phyloP scores from a whole-genome alignment of 202 grass and related monocot species.

The Schoenoplectus tabernaemontani region DNA sequence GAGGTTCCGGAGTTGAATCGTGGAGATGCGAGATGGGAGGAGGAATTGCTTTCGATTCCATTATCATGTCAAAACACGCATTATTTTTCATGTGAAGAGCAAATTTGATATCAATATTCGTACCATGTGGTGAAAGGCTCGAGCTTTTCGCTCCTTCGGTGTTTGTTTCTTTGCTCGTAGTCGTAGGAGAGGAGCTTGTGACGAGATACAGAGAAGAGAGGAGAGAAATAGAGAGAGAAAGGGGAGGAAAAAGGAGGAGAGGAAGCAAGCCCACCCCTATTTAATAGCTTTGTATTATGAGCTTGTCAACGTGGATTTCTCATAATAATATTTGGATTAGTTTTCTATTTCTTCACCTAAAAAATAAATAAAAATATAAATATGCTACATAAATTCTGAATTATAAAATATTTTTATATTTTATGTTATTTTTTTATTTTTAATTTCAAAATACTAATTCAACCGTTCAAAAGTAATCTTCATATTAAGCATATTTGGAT shows the following conservation, averaged over 20 bases:
- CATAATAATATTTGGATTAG: slow-evolving; percentile 13
- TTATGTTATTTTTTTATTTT: too few relatives aligned
- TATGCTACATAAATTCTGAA: too few relatives aligned
- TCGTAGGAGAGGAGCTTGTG: slow-evolving; percentile 17
- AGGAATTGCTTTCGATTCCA: slow-evolving; percentile 11
- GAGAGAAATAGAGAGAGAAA: not conserved
- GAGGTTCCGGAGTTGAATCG: not conserved
- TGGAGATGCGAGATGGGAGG: not conserved
- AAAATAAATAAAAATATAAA: not conserved
- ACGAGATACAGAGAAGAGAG: slow-evolving; percentile 18
- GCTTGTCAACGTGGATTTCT: slow-evolving; percentile 14
- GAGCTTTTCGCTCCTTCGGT: not conserved
- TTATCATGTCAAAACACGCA: not conserved
- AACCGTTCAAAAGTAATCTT: too few relatives aligned
- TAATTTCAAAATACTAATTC: too few relatives aligned
- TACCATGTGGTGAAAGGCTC: slow-evolving; percentile 15
- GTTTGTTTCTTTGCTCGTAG: not conserved
- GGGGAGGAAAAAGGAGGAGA: not conserved
- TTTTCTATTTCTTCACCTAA: not conserved
- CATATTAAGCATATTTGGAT: too few relatives aligned
- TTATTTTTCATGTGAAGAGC: not conserved
- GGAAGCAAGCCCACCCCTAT: slow-evolving; percentile 2
- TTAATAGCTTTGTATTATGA: slow-evolving; percentile 22
- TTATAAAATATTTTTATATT: too few relatives aligned
- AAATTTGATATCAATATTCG: slow-evolving; percentile 17